phyloP scores from a whole-genome alignment of 306 rosid species.

The Cicer judaicum region DNA sequence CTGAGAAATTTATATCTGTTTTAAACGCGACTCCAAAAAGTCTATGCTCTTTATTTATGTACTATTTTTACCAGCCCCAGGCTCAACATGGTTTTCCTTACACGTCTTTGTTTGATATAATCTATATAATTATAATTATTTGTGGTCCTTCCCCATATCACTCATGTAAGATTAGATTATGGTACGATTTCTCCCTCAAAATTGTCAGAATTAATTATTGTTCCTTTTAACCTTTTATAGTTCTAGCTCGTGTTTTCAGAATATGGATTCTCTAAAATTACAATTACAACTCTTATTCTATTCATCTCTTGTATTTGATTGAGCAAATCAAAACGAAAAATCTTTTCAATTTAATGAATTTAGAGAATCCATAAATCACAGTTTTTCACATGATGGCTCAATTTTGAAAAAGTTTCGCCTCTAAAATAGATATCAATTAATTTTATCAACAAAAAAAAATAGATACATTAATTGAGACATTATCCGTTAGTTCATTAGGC shows the following conservation, averaged over 20 bases:
- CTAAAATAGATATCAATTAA: too few species aligned
- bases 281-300: background rate
- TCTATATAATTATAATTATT: slow-evolving; percentile 16
- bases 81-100: slow-evolving; percentile 46
- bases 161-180: slow-evolving; percentile 38
- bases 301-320: background rate
- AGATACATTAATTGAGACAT: too few species aligned
- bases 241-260: slow-evolving; percentile 31
- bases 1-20: slow-evolving; percentile 40
- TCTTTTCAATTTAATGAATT: background rate
- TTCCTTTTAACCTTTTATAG: slow-evolving; percentile 36
- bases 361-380: background rate
- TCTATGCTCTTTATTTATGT: slow-evolving; percentile 48
- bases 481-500: too few species aligned
- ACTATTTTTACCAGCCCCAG: slow-evolving; percentile 47
- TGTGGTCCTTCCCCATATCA: slow-evolving; percentile 42
- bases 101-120: slow-evolving; percentile 39
- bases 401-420: background rate
- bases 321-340: background rate
- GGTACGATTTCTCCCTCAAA: slow-evolving; percentile 36
- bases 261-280: background rate
- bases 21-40: slow-evolving; percentile 48
- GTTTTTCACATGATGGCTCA: background rate
- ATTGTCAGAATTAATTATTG: slow-evolving; percentile 43
- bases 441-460: too few species aligned